A percentile compares a stretch with the other conserved stretches of the same genome.
Evolutionary conservation across 1,139 yeast genomes (phyloP).

Genomic region (Geotrichum armillariae): DNA sequence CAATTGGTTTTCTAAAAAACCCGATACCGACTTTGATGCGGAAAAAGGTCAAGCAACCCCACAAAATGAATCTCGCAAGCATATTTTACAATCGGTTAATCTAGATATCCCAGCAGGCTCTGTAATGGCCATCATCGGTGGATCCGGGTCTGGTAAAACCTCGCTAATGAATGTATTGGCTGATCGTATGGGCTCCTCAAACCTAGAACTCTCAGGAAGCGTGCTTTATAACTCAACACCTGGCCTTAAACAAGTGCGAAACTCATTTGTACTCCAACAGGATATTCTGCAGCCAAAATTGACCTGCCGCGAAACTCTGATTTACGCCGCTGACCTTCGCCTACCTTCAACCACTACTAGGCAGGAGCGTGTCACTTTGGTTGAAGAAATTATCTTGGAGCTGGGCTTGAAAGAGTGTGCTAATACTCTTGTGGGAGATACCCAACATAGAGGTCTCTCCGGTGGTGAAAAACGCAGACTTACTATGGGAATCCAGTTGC

Average conservation of each 20-base stretch:
- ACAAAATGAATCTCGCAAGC: slow-evolving; percentile 2
- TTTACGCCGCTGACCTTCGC: slow-evolving; percentile 69
- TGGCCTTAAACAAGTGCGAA: slow-evolving; percentile 40
- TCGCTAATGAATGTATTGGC: slow-evolving; percentile 75
- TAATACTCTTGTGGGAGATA: slow-evolving; percentile 55
- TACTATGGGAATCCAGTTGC: slow-evolving; percentile 74
- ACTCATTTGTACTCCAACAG: slow-evolving; percentile 76
- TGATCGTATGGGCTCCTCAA: slow-evolving; percentile 49
- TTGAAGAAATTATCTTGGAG: slow-evolving; percentile 58
- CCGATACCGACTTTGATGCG: background rate
- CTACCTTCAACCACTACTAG: slow-evolving; percentile 47
- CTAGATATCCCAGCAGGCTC: slow-evolving; percentile 55
- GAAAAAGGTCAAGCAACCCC: background rate
- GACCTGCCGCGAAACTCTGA: slow-evolving; percentile 68
- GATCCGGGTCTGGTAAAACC: slow-evolving; percentile 87
- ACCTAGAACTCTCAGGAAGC: slow-evolving; percentile 32
- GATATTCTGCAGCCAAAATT: slow-evolving; percentile 71
- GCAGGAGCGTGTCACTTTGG: slow-evolving; percentile 48
- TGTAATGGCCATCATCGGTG: slow-evolving; percentile 74
- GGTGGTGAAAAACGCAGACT: slow-evolving; percentile 86
- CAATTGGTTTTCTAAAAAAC: slow-evolving; percentile 7
- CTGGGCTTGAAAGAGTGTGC: slow-evolving; percentile 63
- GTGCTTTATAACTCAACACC: slow-evolving; percentile 45
- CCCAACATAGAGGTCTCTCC: slow-evolving; percentile 56
- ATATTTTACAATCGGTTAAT: slow-evolving; percentile 44